Evolutionary conservation across 495 filamentous ascomycete species (phyloP).

Genomic region (Pseudevernia furfuracea): DNA sequence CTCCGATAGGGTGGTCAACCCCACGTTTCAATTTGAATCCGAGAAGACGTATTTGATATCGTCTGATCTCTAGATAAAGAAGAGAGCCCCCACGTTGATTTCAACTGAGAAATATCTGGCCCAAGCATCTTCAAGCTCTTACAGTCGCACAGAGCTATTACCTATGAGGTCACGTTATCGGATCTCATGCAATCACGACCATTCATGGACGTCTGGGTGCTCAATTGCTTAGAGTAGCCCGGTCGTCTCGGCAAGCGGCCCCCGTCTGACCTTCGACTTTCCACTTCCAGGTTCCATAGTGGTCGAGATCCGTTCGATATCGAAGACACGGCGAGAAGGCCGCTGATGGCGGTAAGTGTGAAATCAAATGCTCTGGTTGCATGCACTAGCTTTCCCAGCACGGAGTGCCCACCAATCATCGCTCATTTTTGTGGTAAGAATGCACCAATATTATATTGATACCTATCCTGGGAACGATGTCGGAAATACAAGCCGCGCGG

Average conservation of each 20-base stretch:
- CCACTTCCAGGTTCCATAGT: not conserved
- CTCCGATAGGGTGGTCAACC: not conserved
- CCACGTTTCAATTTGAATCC: not conserved
- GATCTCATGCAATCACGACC: not conserved
- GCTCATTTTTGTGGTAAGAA: not conserved
- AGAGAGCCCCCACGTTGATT: not conserved
- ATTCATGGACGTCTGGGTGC: not conserved
- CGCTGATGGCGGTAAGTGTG: not conserved
- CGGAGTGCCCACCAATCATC: not conserved
- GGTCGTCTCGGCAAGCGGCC: not conserved
- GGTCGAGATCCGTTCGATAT: not conserved
- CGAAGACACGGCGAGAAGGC: not conserved
- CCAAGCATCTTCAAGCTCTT: not conserved
- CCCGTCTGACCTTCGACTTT: not conserved
- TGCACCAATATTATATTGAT: not conserved
- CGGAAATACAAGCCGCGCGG: not conserved
- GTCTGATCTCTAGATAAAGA: not conserved
- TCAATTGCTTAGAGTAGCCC: too few species aligned
- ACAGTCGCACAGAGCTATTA: not conserved
- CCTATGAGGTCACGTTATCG: not conserved
- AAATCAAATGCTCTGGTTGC: not conserved
- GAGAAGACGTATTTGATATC: not conserved
- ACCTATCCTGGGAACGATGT: not conserved
- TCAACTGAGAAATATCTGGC: not conserved
- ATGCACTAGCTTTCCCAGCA: not conserved